Evolutionary conservation across 2,329 filamentous ascomycete species (phyloP).

Genomic region (Ophiostoma australiae): DNA sequence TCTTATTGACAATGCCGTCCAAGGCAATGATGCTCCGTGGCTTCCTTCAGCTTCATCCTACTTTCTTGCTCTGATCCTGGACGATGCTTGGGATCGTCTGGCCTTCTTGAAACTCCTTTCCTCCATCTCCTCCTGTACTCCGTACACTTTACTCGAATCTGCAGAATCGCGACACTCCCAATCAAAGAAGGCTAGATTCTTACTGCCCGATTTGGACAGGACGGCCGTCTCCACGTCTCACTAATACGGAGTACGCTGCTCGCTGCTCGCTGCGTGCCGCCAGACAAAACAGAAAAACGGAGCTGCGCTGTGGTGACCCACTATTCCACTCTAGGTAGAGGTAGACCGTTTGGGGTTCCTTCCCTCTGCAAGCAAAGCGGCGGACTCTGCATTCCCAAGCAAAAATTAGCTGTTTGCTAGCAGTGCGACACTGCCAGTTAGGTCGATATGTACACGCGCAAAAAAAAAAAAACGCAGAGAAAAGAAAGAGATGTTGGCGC

Average conservation of each 20-base stretch:
- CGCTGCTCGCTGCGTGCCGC: no score
- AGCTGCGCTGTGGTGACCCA: neutral
- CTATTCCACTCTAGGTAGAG: neutral
- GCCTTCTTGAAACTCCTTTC: neutral
- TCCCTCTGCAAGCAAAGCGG: neutral
- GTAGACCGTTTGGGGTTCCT: neutral
- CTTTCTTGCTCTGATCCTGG: neutral
- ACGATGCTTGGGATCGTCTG: no score
- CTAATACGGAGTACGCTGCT: neutral
- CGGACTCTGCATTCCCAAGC: neutral
- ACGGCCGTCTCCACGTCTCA: neutral
- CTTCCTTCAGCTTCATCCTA: neutral
- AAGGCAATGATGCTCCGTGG: no score
- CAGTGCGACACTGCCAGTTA: neutral
- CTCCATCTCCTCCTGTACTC: neutral
- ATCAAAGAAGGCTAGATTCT: conserved; percentile 12
- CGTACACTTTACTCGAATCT: neutral
- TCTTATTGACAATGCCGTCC: no score
- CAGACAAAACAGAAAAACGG: neutral
- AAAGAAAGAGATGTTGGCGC: neutral
- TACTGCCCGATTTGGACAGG: conserved; percentile 1
- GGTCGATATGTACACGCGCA: no score
- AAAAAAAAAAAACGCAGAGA: neutral
- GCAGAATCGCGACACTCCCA: neutral
- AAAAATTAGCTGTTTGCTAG: conserved; percentile 7